These are phyloP conservation scores for Talaromyces albobiverticillius DNA, from an alignment of 2,329 filamentous ascomycete species.

Conservation along the genomic window DNA sequence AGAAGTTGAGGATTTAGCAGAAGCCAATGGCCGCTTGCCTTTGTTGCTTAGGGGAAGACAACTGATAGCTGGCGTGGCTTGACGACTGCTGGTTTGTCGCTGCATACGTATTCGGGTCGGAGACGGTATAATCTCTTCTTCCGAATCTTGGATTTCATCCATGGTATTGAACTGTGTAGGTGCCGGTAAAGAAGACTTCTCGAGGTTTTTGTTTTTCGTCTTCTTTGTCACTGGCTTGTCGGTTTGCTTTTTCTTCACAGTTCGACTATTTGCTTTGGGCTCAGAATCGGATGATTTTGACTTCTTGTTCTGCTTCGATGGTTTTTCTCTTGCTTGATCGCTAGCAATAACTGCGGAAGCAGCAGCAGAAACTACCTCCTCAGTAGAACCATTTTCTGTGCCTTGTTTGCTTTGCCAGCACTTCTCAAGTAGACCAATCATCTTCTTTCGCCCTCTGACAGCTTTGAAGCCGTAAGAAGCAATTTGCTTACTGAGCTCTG, in stretches of 20 bases:
- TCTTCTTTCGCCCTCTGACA: constrained; percentile 64
- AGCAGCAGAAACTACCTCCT: not conserved
- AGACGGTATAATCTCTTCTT: constrained; percentile 32
- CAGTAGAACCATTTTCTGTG: not conserved
- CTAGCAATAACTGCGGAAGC: not conserved
- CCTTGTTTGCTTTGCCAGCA: constrained; percentile 65
- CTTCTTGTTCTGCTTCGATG: constrained; percentile 18
- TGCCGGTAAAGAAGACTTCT: constrained; percentile 9
- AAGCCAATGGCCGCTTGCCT: constrained; percentile 6
- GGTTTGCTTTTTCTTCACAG: not conserved
- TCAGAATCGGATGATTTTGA: constrained; percentile 21
- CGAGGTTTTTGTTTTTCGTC: not conserved
- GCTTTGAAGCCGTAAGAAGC: constrained; percentile 69
- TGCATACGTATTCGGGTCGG: constrained; percentile 24
- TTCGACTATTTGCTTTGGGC: constrained; percentile 19
- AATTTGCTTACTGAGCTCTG: constrained; percentile 61
- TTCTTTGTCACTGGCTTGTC: not conserved
- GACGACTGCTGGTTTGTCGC: not conserved
- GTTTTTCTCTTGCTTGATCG: not conserved
- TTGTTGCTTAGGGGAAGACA: not conserved
- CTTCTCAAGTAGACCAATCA: constrained; percentile 66
- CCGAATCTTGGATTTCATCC: constrained; percentile 38
- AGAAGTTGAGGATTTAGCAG: constrained; percentile 5
- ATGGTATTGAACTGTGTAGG: constrained; percentile 21
- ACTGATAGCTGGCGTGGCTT: constrained; percentile 2